Conservation (phyloP, 768 basidiomycete species). For the Royoungia palumana region DNA sequence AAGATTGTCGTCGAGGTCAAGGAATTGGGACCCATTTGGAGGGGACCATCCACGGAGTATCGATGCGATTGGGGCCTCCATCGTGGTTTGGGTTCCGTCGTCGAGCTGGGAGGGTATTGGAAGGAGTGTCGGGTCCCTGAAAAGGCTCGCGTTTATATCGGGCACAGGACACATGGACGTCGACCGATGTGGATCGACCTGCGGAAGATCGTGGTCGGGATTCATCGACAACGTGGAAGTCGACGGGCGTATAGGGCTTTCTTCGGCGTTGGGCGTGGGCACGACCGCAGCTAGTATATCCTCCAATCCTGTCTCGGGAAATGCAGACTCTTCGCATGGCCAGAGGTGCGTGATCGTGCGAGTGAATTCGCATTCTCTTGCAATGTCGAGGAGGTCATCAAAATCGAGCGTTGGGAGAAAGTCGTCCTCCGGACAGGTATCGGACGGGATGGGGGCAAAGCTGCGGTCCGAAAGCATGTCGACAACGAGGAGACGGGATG, state of each 20-base stretch:
- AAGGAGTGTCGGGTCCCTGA: not conserved
- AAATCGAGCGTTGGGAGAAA: conserved; percentile 16
- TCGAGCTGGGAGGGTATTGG: not conserved
- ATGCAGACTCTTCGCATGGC: conserved; percentile 14
- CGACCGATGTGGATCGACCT: not conserved
- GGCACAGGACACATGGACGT: not conserved
- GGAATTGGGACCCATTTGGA: conserved; percentile 21
- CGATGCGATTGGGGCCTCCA: not conserved
- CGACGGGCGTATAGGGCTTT: not conserved
- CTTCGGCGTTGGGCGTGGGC: conserved; percentile 1
- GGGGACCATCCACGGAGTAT: conserved; percentile 26
- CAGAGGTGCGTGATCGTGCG: conserved; percentile 20
- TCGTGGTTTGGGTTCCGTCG: conserved; percentile 1
- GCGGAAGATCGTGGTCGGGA: not conserved
- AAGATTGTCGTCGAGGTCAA: conserved; percentile 24
- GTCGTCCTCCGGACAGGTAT: not conserved
- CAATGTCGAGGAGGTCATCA: conserved; percentile 29
- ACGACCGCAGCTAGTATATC: conserved; percentile 16
- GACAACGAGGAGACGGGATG: conserved; percentile 4
- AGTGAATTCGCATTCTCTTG: conserved; percentile 28
- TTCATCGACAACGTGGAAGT: not conserved
- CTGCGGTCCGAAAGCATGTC: conserved; percentile 24
- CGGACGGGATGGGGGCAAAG: conserved; percentile 2
- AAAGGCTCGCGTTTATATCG: not conserved
- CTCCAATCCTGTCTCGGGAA: conserved; percentile 13